These are phyloP conservation scores for Tremellales sp. DNA, from an alignment of 1,284 basidiomycete genomes.

Conservation along the genomic window DNA sequence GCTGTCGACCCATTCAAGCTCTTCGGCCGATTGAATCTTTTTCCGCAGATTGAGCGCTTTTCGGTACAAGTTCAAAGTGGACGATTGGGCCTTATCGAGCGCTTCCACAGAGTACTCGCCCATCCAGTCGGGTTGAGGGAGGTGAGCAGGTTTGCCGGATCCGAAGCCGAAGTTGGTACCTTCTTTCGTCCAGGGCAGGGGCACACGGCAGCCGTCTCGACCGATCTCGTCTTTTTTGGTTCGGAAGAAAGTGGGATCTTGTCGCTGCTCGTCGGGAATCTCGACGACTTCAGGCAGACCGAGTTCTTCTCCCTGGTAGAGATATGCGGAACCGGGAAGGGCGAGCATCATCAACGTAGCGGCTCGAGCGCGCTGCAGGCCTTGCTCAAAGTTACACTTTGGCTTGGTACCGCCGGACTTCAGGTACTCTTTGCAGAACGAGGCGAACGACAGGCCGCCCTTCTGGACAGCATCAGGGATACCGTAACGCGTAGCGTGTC, in stretches of 20 bases:
- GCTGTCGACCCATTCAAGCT: slow-evolving; percentile 31
- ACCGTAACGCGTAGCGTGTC: slow-evolving; percentile 39
- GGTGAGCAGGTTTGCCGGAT: slow-evolving; percentile 21
- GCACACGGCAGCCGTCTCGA: slow-evolving; percentile 41
- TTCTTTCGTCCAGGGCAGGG: slow-evolving; percentile 26
- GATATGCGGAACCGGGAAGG: slow-evolving; percentile 39
- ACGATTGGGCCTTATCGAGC: slow-evolving; percentile 24
- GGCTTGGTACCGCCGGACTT: slow-evolving; percentile 11
- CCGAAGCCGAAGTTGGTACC: slow-evolving; percentile 29
- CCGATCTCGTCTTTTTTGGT: slow-evolving; percentile 25
- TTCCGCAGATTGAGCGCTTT: slow-evolving; percentile 23
- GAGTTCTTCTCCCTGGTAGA: slow-evolving; percentile 45
- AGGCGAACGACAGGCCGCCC: background rate
- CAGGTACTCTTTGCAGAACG: slow-evolving; percentile 6
- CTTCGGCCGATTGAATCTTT: slow-evolving; percentile 29
- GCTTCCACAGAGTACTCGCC: slow-evolving; percentile 26
- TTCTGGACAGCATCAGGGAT: slow-evolving; percentile 13
- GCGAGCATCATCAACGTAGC: slow-evolving; percentile 38
- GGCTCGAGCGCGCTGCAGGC: slow-evolving; percentile 27
- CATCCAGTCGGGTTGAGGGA: slow-evolving; percentile 32
- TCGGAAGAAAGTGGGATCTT: slow-evolving; percentile 41
- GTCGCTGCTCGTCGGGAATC: slow-evolving; percentile 26
- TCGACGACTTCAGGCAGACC: slow-evolving; percentile 38
- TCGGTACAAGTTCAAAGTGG: slow-evolving; percentile 36
- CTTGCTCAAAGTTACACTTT: slow-evolving; percentile 21